Percentiles rank a stretch among this genome's conserved stretches.
phyloP scores from a whole-genome alignment of 768 basidiomycete genomes.

The Cantharellus anzutake region DNA sequence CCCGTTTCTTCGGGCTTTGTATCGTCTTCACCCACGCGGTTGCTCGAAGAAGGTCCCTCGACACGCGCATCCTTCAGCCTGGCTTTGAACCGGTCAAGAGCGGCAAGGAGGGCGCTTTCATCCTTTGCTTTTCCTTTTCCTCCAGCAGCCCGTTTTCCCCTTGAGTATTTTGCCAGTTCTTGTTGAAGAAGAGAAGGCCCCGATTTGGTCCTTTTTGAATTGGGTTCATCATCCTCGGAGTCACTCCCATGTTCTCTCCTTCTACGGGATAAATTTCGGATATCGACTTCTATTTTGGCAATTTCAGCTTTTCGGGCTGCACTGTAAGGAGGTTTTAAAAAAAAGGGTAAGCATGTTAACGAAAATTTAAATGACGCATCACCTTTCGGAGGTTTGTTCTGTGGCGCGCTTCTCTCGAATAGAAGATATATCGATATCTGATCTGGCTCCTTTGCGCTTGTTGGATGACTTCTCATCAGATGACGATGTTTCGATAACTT shows the following conservation, averaged over 20 bases:
- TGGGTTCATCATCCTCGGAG: constrained; percentile 48
- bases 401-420: constrained; percentile 61
- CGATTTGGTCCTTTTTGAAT: constrained; percentile 30
- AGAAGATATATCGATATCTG: constrained; percentile 34
- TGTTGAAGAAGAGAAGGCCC: constrained; percentile 55
- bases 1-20: constrained; percentile 9
- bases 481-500: constrained; percentile 5
- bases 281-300: constrained; percentile 73
- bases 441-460: constrained; percentile 8
- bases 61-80: constrained; percentile 32
- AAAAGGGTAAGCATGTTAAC: neutral
- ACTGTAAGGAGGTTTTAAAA: constrained; percentile 18
- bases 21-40: constrained; percentile 10
- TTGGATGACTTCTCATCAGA: constrained; percentile 16
- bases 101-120: constrained; percentile 50
- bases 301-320: constrained; percentile 55
- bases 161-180: constrained; percentile 66
- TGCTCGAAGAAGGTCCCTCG: constrained; percentile 16
- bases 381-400: constrained; percentile 50
- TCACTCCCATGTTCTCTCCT: constrained; percentile 25
- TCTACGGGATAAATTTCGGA: constrained; percentile 53
- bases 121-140: constrained; percentile 40
- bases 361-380: neutral
- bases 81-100: constrained; percentile 48
- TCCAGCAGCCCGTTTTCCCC: constrained; percentile 26